Conservation (phyloP, 306 rosid species). For the Hylodesmum podocarpum region DNA sequence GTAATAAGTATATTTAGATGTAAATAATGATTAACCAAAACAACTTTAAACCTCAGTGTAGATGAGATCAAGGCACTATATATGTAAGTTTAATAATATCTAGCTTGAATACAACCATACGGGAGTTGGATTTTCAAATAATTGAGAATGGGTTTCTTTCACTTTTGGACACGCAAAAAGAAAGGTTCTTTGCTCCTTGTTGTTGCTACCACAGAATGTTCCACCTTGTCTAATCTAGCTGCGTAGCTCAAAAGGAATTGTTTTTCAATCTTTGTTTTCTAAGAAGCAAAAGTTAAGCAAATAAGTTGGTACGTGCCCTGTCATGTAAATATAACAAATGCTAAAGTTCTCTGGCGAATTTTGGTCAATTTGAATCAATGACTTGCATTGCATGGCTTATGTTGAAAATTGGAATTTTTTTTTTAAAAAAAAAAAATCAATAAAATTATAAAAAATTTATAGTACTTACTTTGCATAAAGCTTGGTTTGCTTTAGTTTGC, state of each 20-base stretch:
- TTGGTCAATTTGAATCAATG: not conserved
- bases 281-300: not conserved
- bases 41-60: not conserved
- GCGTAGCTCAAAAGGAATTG: not conserved
- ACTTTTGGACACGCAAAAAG: not conserved
- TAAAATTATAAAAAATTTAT: not conserved
- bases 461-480: not conserved
- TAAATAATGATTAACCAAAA: slow-evolving; percentile 5
- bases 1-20: slow-evolving; percentile 11
- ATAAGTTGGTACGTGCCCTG: not conserved
- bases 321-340: not conserved
- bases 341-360: not conserved
- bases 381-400: not conserved
- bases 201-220: not conserved
- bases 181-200: slow-evolving; percentile 3
- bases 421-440: not conserved
- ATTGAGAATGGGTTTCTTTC: slow-evolving; percentile 2
- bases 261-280: not conserved
- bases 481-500: not conserved
- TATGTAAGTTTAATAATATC: not conserved
- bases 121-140: slow-evolving; percentile 5
- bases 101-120: slow-evolving; percentile 12
- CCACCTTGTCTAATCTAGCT: not conserved
- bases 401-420: not conserved
- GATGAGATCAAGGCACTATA: not conserved